Percentiles rank a stretch among this genome's conserved stretches.
These are phyloP conservation scores for Verruconis gallopava DNA, from an alignment of 2,329 filamentous ascomycete genomes.

Conservation along the genomic window DNA sequence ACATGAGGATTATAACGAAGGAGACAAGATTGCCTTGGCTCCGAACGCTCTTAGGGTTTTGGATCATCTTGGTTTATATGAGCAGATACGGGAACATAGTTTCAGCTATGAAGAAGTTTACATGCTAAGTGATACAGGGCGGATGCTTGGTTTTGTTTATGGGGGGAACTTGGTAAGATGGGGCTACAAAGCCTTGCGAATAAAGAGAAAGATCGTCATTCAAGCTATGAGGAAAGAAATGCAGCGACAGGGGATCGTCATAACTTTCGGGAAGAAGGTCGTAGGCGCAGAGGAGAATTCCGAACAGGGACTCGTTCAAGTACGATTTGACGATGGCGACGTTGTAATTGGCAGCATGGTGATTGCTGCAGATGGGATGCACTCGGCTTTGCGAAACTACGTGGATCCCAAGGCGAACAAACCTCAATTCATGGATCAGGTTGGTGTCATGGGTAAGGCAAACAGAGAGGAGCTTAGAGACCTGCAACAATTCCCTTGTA, in stretches of 20 bases:
- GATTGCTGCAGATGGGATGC: conserved; percentile 45
- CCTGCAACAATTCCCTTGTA: too few species aligned
- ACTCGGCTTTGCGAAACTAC: conserved; percentile 39
- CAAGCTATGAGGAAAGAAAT: conserved; percentile 33
- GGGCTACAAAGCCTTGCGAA: conserved; percentile 40
- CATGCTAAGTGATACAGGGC: too few species aligned
- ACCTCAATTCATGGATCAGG: too few species aligned
- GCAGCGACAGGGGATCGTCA: conserved; percentile 25
- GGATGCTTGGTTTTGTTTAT: too few species aligned
- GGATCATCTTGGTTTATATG: conserved; percentile 37
- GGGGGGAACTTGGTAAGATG: conserved; percentile 28
- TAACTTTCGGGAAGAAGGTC: conserved; percentile 39
- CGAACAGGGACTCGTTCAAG: conserved; percentile 27
- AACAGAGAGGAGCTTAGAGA: too few species aligned
- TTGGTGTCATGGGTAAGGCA: too few species aligned
- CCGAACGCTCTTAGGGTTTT: conserved; percentile 46
- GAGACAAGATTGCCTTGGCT: conserved; percentile 44
- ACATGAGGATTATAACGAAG: conserved; percentile 6
- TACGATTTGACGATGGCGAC: conserved; percentile 35
- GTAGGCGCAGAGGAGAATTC: conserved; percentile 21
- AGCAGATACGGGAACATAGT: conserved; percentile 30
- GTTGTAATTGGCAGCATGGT: conserved; percentile 29
- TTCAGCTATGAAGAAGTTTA: conserved; percentile 42
- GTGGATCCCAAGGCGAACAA: conserved; percentile 33
- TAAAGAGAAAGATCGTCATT: conserved; percentile 42